Evolutionary conservation across 1,284 basidiomycete species (phyloP).

Genomic region (Vanrija humicola): DNA sequence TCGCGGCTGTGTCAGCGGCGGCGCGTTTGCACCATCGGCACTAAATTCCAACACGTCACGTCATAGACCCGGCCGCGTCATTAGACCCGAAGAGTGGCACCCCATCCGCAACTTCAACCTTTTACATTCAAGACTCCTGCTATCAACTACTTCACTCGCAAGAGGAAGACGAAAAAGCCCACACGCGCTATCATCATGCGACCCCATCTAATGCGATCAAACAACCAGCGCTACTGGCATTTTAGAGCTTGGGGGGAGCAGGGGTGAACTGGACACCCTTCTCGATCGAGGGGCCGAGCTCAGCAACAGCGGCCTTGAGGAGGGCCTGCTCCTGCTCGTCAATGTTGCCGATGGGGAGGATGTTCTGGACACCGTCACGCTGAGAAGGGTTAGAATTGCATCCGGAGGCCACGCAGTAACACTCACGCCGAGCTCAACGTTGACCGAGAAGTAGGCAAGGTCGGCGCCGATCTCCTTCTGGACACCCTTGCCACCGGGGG

Average conservation of each 20-base stretch:
- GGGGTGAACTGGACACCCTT: conserved; percentile 50
- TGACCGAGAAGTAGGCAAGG: conserved; percentile 83
- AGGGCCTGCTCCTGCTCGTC: conserved; percentile 53
- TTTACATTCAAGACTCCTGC: neutral
- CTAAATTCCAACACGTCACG: no score
- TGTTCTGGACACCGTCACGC: conserved; percentile 54
- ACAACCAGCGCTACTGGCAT: neutral
- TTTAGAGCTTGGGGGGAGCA: conserved; percentile 46
- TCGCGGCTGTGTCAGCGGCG: no score
- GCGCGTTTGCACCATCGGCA: no score
- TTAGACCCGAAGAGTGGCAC: neutral
- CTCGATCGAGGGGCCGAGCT: conserved; percentile 55
- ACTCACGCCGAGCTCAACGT: conserved; percentile 80
- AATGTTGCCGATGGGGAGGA: conserved; percentile 54
- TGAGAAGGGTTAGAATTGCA: conserved; percentile 8
- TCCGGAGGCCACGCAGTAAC: neutral
- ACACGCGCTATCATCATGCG: neutral
- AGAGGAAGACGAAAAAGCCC: neutral
- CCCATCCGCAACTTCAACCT: neutral
- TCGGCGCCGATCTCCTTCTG: conserved; percentile 51
- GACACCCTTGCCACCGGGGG: conserved; percentile 47
- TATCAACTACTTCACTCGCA: neutral
- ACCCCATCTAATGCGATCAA: neutral
- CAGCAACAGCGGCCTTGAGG: conserved; percentile 52
- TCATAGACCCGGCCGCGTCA: no score